Percentiles rank a stretch among this genome's conserved stretches.
Evolutionary conservation across 2,329 filamentous ascomycete species (phyloP).

Genomic region (Ceratocystis smalleyi): DNA sequence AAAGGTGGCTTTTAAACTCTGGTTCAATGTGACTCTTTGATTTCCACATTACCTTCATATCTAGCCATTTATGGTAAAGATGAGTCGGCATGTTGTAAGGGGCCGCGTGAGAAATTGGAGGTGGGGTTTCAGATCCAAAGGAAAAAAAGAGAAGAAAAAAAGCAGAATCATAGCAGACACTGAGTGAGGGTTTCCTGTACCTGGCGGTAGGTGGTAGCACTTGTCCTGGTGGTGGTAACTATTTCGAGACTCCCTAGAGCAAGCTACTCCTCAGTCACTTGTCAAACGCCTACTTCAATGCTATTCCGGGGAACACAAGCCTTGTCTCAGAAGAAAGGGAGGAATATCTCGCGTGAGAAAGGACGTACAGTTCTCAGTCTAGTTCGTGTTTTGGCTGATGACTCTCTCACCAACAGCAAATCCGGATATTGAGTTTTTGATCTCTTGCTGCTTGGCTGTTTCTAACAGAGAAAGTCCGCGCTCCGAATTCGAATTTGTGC

Average conservation of each 20-base stretch:
- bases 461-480: background rate
- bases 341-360: background rate
- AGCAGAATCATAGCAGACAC: background rate
- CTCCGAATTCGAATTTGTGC: background rate
- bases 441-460: background rate
- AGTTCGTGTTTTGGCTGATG: background rate
- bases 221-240: background rate
- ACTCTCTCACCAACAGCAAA: background rate
- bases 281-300: background rate
- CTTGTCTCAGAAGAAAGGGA: background rate
- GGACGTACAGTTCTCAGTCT: background rate
- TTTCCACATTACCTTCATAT: background rate
- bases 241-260: too few species aligned
- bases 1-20: background rate
- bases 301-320: background rate
- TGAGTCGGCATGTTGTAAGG: constrained; percentile 1
- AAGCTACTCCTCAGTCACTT: background rate
- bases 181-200: background rate
- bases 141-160: background rate
- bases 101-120: background rate
- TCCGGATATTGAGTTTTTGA: background rate
- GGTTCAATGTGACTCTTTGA: constrained; percentile 1
- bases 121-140: background rate
- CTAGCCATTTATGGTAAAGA: background rate
- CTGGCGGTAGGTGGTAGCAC: background rate